These are phyloP conservation scores for Talaromyces thailandensis DNA, from an alignment of 495 filamentous ascomycete genomes.

Conservation along the genomic window DNA sequence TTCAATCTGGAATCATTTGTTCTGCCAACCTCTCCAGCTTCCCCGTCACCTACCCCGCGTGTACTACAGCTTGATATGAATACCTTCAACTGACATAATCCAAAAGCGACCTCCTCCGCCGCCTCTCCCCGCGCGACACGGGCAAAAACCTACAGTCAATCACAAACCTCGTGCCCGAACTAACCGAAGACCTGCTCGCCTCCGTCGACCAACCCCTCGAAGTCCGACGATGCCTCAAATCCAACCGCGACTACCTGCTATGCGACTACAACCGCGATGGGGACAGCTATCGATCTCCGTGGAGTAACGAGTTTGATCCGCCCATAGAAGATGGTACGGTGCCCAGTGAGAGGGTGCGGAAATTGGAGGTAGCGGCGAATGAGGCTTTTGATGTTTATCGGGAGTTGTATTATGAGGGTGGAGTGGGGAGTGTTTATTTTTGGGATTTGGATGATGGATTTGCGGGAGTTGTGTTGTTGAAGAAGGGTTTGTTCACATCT, in stretches of 20 bases:
- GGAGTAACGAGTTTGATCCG: constrained; percentile 97
- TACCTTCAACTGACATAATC: constrained; percentile 4
- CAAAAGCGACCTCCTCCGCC: constrained; percentile 89
- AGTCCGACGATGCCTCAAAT: constrained; percentile 73
- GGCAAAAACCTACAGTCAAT: constrained; percentile 74
- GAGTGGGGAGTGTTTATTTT: constrained; percentile 90
- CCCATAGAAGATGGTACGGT: constrained; percentile 69
- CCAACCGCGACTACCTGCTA: constrained; percentile 89
- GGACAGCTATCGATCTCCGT: constrained; percentile 91
- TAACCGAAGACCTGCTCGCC: constrained; percentile 95
- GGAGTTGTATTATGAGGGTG: constrained; percentile 96
- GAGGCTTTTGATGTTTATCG: constrained; percentile 96
- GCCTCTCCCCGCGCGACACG: constrained; percentile 88
- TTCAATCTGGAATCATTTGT: neutral
- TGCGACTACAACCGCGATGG: constrained; percentile 99
- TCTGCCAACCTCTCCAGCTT: neutral
- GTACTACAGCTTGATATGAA: neutral
- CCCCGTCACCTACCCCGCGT: constrained; percentile 18
- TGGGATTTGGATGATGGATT: constrained; percentile 99
- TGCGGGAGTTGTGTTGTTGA: constrained; percentile 87
- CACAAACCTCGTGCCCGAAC: constrained; percentile 75
- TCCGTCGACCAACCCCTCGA: constrained; percentile 94
- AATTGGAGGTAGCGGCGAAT: constrained; percentile 88
- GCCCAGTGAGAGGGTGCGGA: constrained; percentile 77
- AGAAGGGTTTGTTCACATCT: constrained; percentile 58